Evolutionary conservation across 2,329 filamentous ascomycete genomes (phyloP).

Genomic region (Aspergillus tamarii): DNA sequence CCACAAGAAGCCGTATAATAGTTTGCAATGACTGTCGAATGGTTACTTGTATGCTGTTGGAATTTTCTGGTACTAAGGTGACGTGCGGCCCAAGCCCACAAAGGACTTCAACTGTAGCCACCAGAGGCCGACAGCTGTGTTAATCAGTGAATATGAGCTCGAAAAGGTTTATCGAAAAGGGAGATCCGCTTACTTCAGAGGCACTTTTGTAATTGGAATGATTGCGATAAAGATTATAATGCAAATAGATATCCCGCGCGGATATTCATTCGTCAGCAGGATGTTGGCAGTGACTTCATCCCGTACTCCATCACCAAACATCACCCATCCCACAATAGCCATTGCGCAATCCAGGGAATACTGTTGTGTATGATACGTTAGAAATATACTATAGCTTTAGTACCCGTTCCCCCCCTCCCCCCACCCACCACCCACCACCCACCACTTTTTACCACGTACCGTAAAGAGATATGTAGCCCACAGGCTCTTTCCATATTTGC

Average conservation of each 20-base stretch:
- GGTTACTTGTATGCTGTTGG: slow-evolving; percentile 43
- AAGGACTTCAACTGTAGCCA: slow-evolving; percentile 81
- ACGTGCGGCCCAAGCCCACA: slow-evolving; percentile 68
- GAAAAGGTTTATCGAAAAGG: background rate
- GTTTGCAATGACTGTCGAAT: slow-evolving; percentile 63
- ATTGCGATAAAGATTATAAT: slow-evolving; percentile 87
- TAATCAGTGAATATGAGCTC: slow-evolving; percentile 24
- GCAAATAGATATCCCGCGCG: slow-evolving; percentile 70
- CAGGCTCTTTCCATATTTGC: slow-evolving; percentile 76
- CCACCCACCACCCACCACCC: too few relatives aligned
- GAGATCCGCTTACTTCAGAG: slow-evolving; percentile 64
- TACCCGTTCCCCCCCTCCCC: too few relatives aligned
- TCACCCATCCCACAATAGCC: slow-evolving; percentile 81
- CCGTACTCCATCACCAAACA: slow-evolving; percentile 89
- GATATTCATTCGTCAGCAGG: slow-evolving; percentile 73
- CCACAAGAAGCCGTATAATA: slow-evolving; percentile 65
- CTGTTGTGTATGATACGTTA: slow-evolving; percentile 41
- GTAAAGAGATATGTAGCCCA: slow-evolving; percentile 84
- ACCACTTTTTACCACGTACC: slow-evolving; percentile 56
- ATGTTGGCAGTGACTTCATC: slow-evolving; percentile 94
- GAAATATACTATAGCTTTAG: background rate
- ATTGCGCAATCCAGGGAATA: slow-evolving; percentile 80
- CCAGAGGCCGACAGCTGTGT: slow-evolving; percentile 73
- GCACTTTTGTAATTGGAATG: slow-evolving; percentile 94
- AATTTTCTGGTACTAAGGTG: slow-evolving; percentile 29